Base-by-base conservation (phyloP, 331 rosid species). In the Arachis monticola region DNA sequence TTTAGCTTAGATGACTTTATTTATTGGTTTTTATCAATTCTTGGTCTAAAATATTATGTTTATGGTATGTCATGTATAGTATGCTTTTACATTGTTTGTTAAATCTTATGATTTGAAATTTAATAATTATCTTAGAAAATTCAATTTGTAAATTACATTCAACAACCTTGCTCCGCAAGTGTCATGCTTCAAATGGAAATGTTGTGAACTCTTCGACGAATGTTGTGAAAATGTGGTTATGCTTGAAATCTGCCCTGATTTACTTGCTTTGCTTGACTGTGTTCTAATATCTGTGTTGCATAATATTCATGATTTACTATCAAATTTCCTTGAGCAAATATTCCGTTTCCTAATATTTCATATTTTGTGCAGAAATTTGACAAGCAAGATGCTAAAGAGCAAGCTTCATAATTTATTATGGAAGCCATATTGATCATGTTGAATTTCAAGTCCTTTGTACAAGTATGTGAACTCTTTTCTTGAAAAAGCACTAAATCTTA, bases 311-410 rank as follows among this genome's bases (percentile, higher is more conserved):
- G 22, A 17, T 17, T 17, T 17, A 17, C 22, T 17, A 13, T 46
- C 66, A 9, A 61, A 57, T 62, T 69, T 3, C 35, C 56, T 79
- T 41, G 42, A n/a, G 65, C 57, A 30, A 56, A 50, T 31, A 44
- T 76, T 58, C 66, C 44, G 17, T 67, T 12, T 42, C 51, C 52
- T 73, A 47, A 72, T 13, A 13, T 61, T 10, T 38, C 53, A 46
- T 35, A 4, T 67, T 69, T 35, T 73, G 31, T 73, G 85, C 88
- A 91, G 97, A 87, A 91, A 83, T 73, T 79, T 7, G 80, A 81
- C 30, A 70, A 66, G 75, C 82, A 73, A 42, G 77, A 60, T 8
- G 76, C 87, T 70, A 81, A 55, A 0, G 88, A 87, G 83, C 62
- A 80, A 78, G 82, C 79, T 59, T 72, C 82, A 7, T 84, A 88